A percentile compares a stretch with the other conserved stretches of the same genome.
Conservation (phyloP, 371 early-diverging fungal genomes). For the Mucor circinelloides region DNA sequence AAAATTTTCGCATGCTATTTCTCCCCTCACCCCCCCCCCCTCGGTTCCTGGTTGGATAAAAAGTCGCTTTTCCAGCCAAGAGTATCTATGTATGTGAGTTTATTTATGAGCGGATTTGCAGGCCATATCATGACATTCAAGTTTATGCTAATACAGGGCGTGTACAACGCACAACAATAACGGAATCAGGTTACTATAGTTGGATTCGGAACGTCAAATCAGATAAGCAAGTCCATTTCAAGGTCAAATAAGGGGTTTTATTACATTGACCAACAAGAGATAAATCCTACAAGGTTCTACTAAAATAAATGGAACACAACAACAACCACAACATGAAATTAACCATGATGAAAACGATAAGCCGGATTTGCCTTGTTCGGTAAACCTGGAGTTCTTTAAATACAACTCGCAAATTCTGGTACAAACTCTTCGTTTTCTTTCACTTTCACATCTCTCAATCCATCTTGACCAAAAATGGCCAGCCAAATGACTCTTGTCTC, state of each 20-base stretch:
- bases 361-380: slow-evolving; percentile 12
- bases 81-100: background rate
- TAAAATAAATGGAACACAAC: background rate
- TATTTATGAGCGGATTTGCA: background rate
- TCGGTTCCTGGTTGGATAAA: background rate
- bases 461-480: background rate
- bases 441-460: background rate
- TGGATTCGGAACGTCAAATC: background rate
- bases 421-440: background rate
- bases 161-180: background rate
- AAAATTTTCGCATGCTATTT: background rate
- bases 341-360: slow-evolving; percentile 12
- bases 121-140: background rate
- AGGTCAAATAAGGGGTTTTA: background rate
- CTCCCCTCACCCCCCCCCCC: background rate
- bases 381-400: background rate
- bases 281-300: background rate
- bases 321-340: background rate
- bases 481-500: background rate
- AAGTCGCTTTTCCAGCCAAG: background rate
- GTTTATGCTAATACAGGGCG: too few relatives aligned
- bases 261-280: background rate
- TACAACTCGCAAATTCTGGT: background rate
- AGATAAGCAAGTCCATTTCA: slow-evolving; percentile 2
- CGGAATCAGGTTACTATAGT: background rate